phyloP scores from a whole-genome alignment of 1,284 basidiomycete genomes.

The Marasmius fiardii region DNA sequence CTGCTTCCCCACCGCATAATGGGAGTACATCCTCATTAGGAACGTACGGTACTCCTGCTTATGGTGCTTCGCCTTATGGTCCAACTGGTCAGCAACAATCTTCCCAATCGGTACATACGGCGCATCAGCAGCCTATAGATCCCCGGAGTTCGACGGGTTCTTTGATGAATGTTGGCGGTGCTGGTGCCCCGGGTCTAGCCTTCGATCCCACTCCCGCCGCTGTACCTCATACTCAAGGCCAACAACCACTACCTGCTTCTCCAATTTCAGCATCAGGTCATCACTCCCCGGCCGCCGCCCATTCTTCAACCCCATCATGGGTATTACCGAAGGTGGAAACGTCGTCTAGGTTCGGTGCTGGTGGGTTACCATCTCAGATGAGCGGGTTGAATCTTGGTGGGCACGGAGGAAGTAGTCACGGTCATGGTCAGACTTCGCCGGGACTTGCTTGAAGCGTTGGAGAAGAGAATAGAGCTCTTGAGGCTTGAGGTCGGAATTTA shows the following conservation, averaged over 20 bases:
- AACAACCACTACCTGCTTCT: background rate
- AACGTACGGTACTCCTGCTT: background rate
- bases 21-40: background rate
- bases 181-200: background rate
- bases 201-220: background rate
- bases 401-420: background rate
- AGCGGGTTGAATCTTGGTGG: background rate
- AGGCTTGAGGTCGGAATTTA: too few species aligned
- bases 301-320: conserved; percentile 5
- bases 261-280: background rate
- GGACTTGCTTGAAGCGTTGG: too few species aligned
- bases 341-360: background rate
- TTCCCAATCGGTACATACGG: background rate
- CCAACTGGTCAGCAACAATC: background rate
- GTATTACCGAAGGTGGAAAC: conserved; percentile 3
- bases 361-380: background rate
- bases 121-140: background rate
- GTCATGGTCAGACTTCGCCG: background rate
- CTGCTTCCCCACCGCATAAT: background rate
- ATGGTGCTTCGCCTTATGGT: background rate
- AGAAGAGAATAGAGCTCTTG: too few species aligned
- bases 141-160: background rate
- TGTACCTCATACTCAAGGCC: background rate
- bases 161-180: background rate
- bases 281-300: background rate